phyloP scores from a whole-genome alignment of 345 rosid genomes.

The Nasturtium officinale region DNA sequence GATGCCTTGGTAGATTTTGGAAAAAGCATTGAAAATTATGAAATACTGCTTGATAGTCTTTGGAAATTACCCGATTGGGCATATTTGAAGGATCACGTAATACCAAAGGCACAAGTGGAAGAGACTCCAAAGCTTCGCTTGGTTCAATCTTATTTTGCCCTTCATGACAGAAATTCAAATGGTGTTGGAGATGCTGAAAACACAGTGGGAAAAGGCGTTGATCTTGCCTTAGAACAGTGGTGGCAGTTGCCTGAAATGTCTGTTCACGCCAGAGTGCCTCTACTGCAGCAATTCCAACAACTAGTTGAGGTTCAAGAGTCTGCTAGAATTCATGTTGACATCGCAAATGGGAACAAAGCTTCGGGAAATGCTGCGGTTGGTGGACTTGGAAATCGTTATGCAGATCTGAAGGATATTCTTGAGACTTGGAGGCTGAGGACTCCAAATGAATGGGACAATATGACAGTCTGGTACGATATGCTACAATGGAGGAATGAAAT shows the following conservation, averaged over 20 bases:
- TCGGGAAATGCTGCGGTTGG: conserved; percentile 64
- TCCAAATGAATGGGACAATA: conserved; percentile 98
- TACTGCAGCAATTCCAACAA: conserved; percentile 97
- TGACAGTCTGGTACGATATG: conserved; percentile 96
- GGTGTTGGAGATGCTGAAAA: conserved; percentile 94
- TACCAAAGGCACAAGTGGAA: conserved; percentile 99
- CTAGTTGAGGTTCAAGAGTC: conserved; percentile 98
- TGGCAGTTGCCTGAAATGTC: conserved; percentile 99
- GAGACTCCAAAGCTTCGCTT: conserved; percentile 95
- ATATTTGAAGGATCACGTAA: conserved; percentile 88
- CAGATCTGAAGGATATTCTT: conserved; percentile 94
- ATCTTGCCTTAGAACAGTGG: conserved; percentile 95
- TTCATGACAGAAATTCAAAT: conserved; percentile 79
- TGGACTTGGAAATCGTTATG: conserved; percentile 78
- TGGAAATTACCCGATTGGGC: conserved; percentile 99
- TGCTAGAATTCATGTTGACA: conserved; percentile 81
- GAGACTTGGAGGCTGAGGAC: conserved; percentile 99
- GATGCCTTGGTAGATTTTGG: conserved; percentile 96
- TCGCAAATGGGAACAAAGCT: conserved; percentile 83
- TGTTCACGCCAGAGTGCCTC: conserved; percentile 91
- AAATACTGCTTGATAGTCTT: conserved; percentile 88
- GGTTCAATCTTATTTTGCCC: conserved; percentile 87
- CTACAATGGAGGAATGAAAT: conserved; percentile 99
- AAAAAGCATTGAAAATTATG: conserved; percentile 88
- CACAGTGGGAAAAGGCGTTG: conserved; percentile 88